Conservation (phyloP, 2,329 filamentous ascomycete species). For the Calonectria hongkongensis region DNA sequence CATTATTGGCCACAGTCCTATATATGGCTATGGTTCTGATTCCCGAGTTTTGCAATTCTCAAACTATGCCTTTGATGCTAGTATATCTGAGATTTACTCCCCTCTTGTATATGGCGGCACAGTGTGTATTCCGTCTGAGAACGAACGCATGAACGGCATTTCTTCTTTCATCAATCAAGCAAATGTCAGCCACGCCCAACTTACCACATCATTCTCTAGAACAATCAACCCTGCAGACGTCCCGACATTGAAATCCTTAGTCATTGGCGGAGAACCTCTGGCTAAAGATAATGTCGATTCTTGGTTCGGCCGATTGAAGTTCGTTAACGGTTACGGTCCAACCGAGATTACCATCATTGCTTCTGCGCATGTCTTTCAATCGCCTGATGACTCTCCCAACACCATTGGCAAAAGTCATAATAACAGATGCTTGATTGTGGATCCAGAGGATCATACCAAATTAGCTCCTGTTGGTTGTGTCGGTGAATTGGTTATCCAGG, state of each 20-base stretch:
- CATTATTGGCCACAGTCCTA: conserved; percentile 8
- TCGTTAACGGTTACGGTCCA: conserved; percentile 30
- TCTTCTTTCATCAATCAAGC: conserved; percentile 27
- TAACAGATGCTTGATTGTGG: conserved; percentile 36
- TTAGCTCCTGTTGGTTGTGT: conserved; percentile 39
- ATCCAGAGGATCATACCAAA: conserved; percentile 25
- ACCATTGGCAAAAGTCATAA: conserved; percentile 38
- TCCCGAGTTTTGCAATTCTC: conserved; percentile 47
- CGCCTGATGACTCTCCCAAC: conserved; percentile 1
- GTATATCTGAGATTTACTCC: conserved; percentile 61
- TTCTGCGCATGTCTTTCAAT: conserved; percentile 21
- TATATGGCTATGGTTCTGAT: conserved; percentile 19
- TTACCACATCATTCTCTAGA: conserved; percentile 21
- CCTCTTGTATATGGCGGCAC: conserved; percentile 62
- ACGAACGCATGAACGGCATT: conserved; percentile 51
- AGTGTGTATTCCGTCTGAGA: conserved; percentile 62
- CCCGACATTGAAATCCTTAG: conserved; percentile 15
- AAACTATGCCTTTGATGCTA: conserved; percentile 62
- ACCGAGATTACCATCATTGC: conserved; percentile 33
- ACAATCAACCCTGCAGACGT: conserved; percentile 17
- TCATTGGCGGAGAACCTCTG: conserved; percentile 38
- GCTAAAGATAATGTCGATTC: conserved; percentile 32
- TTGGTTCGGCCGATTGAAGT: conserved; percentile 30
- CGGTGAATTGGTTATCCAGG: conserved; percentile 44
- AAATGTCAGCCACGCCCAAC: conserved; percentile 2